phyloP scores from a whole-genome alignment of 257 asterid genomes.

The Paraleonurus japonicus region DNA sequence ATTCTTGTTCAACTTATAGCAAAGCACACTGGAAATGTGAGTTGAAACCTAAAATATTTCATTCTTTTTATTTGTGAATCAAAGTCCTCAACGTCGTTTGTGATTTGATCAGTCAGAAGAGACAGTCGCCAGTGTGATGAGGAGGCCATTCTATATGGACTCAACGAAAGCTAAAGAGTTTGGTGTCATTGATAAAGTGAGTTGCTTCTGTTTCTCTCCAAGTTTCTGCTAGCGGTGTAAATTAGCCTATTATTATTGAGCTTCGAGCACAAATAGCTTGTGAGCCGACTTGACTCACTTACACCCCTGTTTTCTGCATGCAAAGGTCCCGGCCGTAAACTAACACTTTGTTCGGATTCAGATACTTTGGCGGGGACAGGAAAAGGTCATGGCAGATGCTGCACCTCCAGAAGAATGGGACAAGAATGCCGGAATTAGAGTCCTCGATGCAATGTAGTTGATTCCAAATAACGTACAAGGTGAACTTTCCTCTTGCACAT shows the following conservation, averaged over 20 bases:
- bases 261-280: no score
- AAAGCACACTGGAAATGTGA: conserved; percentile 86
- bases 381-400: conserved; percentile 65
- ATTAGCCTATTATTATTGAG: no score
- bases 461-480: conserved; percentile 32
- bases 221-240: not conserved
- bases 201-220: conserved; percentile 21
- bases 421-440: conserved; percentile 63
- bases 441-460: conserved; percentile 54
- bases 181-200: conserved; percentile 84
- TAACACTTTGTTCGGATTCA: conserved; percentile 37
- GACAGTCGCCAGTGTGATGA: conserved; percentile 62
- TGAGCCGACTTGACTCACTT: no score
- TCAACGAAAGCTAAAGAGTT: conserved; percentile 70
- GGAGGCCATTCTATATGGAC: conserved; percentile 77
- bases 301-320: not conserved
- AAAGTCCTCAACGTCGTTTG: conserved; percentile 10
- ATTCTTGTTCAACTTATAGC: conserved; percentile 70
- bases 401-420: conserved; percentile 77
- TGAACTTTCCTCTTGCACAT: conserved; percentile 24
- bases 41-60: conserved; percentile 29
- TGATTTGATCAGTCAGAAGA: conserved; percentile 58
- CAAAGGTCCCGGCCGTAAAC: not conserved
- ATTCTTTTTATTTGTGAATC: conserved; percentile 18
- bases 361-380: conserved; percentile 88